phyloP scores from a whole-genome alignment of 2,329 filamentous ascomycete genomes.

The Sarocladium kiliense region DNA sequence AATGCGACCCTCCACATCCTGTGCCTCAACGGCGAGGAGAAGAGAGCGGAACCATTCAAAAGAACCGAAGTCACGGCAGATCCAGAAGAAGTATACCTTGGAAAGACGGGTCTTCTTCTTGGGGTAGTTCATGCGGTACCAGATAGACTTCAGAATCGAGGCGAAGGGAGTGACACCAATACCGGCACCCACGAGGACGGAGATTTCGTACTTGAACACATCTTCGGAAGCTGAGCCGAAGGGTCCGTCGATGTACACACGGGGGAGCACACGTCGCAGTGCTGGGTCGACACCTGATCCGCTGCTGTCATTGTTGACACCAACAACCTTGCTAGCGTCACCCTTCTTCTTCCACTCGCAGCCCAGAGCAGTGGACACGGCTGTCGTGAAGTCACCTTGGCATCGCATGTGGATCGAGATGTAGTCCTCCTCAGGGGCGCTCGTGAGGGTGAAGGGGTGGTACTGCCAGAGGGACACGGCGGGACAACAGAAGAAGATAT shows the following conservation, averaged over 20 bases:
- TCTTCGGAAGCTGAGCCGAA: constrained; percentile 85
- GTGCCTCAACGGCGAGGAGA: constrained; percentile 77
- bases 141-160: constrained; percentile 84
- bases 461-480: constrained; percentile 86
- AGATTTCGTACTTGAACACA: constrained; percentile 82
- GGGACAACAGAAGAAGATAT: constrained; percentile 85
- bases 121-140: constrained; percentile 89
- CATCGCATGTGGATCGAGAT: constrained; percentile 82
- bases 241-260: constrained; percentile 78
- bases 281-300: constrained; percentile 59
- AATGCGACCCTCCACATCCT: constrained; percentile 78
- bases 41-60: constrained; percentile 89
- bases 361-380: constrained; percentile 64
- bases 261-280: constrained; percentile 67
- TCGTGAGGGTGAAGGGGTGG: constrained; percentile 81
- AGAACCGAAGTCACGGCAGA: constrained; percentile 80
- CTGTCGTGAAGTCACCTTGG: constrained; percentile 75
- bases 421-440: constrained; percentile 84
- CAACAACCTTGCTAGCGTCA: constrained; percentile 60
- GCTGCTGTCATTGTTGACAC: constrained; percentile 49
- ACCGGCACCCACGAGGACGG: constrained; percentile 73
- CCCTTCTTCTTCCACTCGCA: constrained; percentile 61
- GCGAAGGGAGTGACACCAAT: constrained; percentile 86
- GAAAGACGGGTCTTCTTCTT: constrained; percentile 72
- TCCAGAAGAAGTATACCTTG: constrained; percentile 93